Evolutionary conservation across 768 basidiomycete genomes (phyloP).

Genomic region (Kockovaella imperatae): DNA sequence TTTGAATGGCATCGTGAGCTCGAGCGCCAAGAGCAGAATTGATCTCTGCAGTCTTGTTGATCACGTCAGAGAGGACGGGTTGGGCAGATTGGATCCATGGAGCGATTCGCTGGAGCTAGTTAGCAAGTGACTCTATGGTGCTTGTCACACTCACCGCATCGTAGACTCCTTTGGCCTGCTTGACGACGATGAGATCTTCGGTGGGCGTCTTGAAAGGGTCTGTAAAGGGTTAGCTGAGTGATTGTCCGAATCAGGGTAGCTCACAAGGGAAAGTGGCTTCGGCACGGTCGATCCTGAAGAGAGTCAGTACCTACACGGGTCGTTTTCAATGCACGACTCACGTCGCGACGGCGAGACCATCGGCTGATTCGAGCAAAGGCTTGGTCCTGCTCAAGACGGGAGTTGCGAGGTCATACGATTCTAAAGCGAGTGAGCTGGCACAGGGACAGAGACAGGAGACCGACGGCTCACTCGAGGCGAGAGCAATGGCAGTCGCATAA

Average conservation of each 20-base stretch:
- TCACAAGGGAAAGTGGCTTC: constrained; percentile 37
- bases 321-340: constrained; percentile 4
- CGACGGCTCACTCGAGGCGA: constrained; percentile 33
- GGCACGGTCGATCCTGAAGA: constrained; percentile 32
- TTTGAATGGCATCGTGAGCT: constrained; percentile 29
- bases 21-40: constrained; percentile 35
- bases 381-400: constrained; percentile 36
- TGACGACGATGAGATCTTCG: constrained; percentile 33
- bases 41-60: constrained; percentile 33
- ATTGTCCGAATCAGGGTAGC: constrained; percentile 5
- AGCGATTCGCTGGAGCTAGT: constrained; percentile 21
- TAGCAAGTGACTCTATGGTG: neutral
- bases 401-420: constrained; percentile 38
- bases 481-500: constrained; percentile 29
- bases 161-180: constrained; percentile 41
- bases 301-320: neutral
- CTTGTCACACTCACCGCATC: constrained; percentile 29
- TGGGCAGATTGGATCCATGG: constrained; percentile 25
- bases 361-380: constrained; percentile 37
- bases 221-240: neutral
- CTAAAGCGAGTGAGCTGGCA: constrained; percentile 11
- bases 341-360: constrained; percentile 42
- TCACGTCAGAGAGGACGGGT: constrained; percentile 29
- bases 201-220: constrained; percentile 44
- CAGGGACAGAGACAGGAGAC: neutral